Base-by-base conservation (phyloP, 1,284 basidiomycete genomes). In the Ustilago loliicola region DNA sequence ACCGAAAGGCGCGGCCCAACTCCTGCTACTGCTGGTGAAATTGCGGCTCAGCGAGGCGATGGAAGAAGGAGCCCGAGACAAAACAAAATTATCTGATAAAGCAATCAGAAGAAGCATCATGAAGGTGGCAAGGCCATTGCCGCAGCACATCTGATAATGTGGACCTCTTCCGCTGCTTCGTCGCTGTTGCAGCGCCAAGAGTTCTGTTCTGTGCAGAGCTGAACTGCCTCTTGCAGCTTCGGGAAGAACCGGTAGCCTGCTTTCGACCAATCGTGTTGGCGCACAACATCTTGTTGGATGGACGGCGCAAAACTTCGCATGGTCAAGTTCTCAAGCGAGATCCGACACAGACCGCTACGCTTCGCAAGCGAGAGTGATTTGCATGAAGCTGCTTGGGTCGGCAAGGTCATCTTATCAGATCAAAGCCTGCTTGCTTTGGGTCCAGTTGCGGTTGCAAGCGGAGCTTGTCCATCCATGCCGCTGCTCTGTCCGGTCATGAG, bases 351-450 rank as follows among this genome's bases (percentile, higher is more conserved):
- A 47, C 6, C n/a, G 45, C 23, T 2, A 23, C 45, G 45, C 3
- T 7, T 27, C 6, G 5, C 25, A 50, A 50, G 11, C 25, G 25
- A 50, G n/a, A 8, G 7, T 36, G 15, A 6, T 40, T 23, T 36
- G 53, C 36, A 36, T 25, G 23, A 48, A 9, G 27, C 10, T 47
- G 25, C 27, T 34, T 34, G 15, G 30, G 30, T 1, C 25, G 32
- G n/a, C 13, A 38, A 5, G 1, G 30, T 48, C 54, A 64, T 57
- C 62, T 64, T 58, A 64, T 64, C 62, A 64, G 62, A 64, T 64
- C 3, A 21, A 21, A 10, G 9, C 42, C 42, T 1, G 6, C 19
- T 40, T 19, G 38, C 19, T 40, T 19, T 40, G 13, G 6, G 15
- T 19, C 7, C 13, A 27, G 15, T 2, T 51, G 48, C 23, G 15